Evolutionary conservation across 805 yeast species (phyloP), one percentile per base, ranked within the genome.

Genomic region (Citeromyces nyonsensis): DNA sequence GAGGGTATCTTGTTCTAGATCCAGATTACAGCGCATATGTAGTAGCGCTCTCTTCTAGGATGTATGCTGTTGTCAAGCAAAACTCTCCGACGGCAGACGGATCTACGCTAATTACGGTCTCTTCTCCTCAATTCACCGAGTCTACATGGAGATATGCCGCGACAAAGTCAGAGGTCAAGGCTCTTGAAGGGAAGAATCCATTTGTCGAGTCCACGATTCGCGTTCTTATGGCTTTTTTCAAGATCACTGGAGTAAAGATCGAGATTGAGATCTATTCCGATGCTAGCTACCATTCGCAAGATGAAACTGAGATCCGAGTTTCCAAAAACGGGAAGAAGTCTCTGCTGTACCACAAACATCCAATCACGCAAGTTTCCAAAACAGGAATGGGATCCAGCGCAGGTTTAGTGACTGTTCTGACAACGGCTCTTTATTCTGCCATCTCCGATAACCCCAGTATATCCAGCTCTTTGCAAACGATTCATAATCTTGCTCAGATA

Each of bases 371-470:
- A 25, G 94, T 85, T 5, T 73, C 95, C 2, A 91, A 91, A 49
- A 91, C 98, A 0, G 98, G 98, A 0, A 61, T 91, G 31, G 98
- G 98, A 1, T 84, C 95, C 9, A 84, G 95, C 24, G 98, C 98
- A 0, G 95, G 95, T 0, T 61, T 91, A 36, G 94, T 83, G 3
- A 69, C 93, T 1, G 86, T 80, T 2, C 61, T 86, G 3, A 70
- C 82, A 0, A 66, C 94, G 0, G 79, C 86, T 0, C 46, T 91
- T 30, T 70, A 66, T 40, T 43, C 25, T 4, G 55, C 63, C 35
- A 38, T 58, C 3, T 27, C 20, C 6, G 10, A 3, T 15, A 13
- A 15, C 15, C 15, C 11, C 18, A 7, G 7, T 7, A 7, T 18
- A 18, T 5, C 7, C 22, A 12, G 31, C 4, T 47, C 50, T 22